Evolutionary conservation across 306 rosid genomes (phyloP).

Genomic region (Begonia loranthoides): DNA sequence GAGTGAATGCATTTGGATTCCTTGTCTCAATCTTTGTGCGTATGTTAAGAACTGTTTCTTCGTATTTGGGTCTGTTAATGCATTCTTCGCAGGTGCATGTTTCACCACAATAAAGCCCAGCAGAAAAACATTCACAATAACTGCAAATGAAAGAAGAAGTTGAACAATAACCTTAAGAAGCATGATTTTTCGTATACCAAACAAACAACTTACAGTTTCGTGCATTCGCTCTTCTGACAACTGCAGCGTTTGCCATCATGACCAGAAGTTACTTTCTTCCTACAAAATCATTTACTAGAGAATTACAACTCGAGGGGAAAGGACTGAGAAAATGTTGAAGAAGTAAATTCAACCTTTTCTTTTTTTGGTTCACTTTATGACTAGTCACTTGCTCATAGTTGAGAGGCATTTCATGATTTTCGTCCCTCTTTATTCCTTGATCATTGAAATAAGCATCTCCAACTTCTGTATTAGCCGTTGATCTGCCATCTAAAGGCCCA

Average conservation of each 20-base stretch:
- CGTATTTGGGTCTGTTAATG: not conserved
- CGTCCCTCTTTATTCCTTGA: too few relatives aligned
- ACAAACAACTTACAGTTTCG: slow-evolving; percentile 1
- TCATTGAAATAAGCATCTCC: too few relatives aligned
- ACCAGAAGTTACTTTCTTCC: not conserved
- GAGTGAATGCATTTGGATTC: slow-evolving; percentile 2
- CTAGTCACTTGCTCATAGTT: too few relatives aligned
- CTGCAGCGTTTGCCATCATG: not conserved
- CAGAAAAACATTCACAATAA: slow-evolving; percentile 3
- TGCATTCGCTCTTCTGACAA: not conserved
- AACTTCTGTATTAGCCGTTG: too few relatives aligned
- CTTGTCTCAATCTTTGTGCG: not conserved
- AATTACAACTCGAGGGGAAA: too few relatives aligned
- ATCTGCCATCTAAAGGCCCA: too few relatives aligned
- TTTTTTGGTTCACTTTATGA: too few relatives aligned
- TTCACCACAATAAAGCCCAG: not conserved
- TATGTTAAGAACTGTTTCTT: not conserved
- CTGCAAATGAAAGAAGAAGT: not conserved
- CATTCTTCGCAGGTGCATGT: not conserved
- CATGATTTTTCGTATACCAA: not conserved
- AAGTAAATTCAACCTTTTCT: too few relatives aligned
- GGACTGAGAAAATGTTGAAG: too few relatives aligned
- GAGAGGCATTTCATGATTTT: too few relatives aligned
- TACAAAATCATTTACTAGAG: not conserved
- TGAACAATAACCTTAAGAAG: not conserved